Evolutionary conservation across 2,329 filamentous ascomycete species (phyloP).

Genomic region (Nigrospora sphaerica): DNA sequence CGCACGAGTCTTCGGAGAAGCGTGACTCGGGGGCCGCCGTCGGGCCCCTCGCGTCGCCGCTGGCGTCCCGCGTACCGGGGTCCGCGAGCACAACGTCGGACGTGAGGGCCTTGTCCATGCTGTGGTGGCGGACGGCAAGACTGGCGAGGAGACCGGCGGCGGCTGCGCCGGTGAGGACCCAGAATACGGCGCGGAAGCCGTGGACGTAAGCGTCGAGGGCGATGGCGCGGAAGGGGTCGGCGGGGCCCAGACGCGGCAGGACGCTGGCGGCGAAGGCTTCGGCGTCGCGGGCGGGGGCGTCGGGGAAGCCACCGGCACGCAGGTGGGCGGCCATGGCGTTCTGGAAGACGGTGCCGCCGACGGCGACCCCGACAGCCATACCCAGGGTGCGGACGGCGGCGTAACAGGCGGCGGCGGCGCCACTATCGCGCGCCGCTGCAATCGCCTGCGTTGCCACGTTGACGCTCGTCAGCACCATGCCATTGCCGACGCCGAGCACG

Average conservation of each 20-base stretch:
- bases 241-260: slow-evolving; percentile 11
- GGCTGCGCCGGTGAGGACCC: slow-evolving; percentile 13
- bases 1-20: neutral
- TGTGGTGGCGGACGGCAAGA: slow-evolving; percentile 12
- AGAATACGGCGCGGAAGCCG: slow-evolving; percentile 18
- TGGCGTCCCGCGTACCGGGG: neutral
- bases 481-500: slow-evolving; percentile 1
- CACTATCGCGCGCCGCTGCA: slow-evolving; percentile 5
- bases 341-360: slow-evolving; percentile 12
- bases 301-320: neutral
- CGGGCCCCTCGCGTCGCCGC: neutral
- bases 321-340: slow-evolving; percentile 13
- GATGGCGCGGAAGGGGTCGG: slow-evolving; percentile 7
- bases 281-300: slow-evolving; percentile 12
- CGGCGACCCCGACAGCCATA: slow-evolving; percentile 11
- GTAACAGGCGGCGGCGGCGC: slow-evolving; percentile 10
- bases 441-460: slow-evolving; percentile 2
- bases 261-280: slow-evolving; percentile 17
- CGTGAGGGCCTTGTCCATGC: slow-evolving; percentile 16
- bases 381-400: slow-evolving; percentile 11
- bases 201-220: slow-evolving; percentile 13
- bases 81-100: neutral
- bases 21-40: neutral
- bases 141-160: slow-evolving; percentile 10
- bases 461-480: slow-evolving; percentile 4